Percentiles rank a stretch among this genome's conserved stretches.
Evolutionary conservation across 2,329 filamentous ascomycete genomes (phyloP).

Genomic region (Fusarium avenaceum): DNA sequence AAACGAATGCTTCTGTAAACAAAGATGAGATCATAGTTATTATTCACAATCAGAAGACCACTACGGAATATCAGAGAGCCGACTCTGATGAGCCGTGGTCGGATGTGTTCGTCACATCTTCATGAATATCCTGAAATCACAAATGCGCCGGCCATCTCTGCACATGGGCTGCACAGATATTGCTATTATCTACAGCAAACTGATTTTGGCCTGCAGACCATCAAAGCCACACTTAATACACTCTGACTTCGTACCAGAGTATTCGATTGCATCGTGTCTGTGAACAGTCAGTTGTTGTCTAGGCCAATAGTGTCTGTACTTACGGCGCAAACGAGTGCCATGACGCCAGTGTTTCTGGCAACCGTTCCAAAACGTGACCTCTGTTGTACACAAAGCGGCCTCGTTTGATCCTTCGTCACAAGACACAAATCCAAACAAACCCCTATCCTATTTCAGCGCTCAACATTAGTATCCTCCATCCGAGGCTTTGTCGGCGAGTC

Average conservation of each 20-base stretch:
- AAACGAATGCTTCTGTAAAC: no score
- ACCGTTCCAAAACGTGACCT: constrained; percentile 79
- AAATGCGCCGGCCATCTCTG: not conserved
- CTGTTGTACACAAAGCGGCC: constrained; percentile 63
- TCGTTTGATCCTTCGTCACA: no score
- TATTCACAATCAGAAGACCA: not conserved
- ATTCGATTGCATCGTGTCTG: constrained; percentile 72
- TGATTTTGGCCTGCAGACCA: constrained; percentile 71
- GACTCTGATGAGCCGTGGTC: not conserved
- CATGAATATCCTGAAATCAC: not conserved
- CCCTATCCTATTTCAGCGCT: no score
- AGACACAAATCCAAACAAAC: no score
- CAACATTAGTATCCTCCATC: no score
- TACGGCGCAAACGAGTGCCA: constrained; percentile 47
- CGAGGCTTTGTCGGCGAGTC: no score
- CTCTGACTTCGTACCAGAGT: constrained; percentile 72
- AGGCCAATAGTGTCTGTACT: constrained; percentile 9
- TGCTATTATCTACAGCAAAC: constrained; percentile 59
- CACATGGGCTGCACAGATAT: constrained; percentile 21
- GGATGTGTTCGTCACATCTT: not conserved
- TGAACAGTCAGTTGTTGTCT: constrained; percentile 11
- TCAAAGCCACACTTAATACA: constrained; percentile 72
- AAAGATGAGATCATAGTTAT: not conserved
- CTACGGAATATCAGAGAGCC: not conserved
- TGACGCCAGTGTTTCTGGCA: constrained; percentile 70